Conservation (phyloP, 176 grass and related monocot genomes). For the Carex pumila region DNA sequence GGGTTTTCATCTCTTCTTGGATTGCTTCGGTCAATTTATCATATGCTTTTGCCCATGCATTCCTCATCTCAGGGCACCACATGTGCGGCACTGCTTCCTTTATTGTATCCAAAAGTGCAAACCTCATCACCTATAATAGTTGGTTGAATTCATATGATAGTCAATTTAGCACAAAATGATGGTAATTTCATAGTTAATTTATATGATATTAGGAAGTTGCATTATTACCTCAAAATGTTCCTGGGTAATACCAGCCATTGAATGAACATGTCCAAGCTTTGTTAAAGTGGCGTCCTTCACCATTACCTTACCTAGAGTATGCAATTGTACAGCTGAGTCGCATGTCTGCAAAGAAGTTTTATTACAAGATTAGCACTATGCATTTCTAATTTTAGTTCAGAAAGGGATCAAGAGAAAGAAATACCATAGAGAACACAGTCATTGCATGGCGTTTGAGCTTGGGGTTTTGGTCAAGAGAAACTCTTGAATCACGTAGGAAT, state of each 20-base stretch:
- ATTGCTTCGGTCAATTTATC: constrained; percentile 26
- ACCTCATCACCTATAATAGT: constrained; percentile 25
- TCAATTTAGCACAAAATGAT: background rate
- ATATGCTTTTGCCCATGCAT: constrained; percentile 35
- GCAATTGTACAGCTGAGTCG: constrained; percentile 28
- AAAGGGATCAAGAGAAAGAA: background rate
- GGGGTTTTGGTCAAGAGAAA: constrained; percentile 29
- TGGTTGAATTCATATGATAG: background rate
- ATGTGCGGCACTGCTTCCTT: constrained; percentile 33
- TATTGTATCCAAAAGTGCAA: constrained; percentile 35
- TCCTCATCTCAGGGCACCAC: constrained; percentile 42
- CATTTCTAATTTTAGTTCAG: background rate
- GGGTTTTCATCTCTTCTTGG: constrained; percentile 25
- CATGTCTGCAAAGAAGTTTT: constrained; percentile 24
- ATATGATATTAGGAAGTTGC: background rate
- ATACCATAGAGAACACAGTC: constrained; percentile 36
- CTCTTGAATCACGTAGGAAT: constrained; percentile 24
- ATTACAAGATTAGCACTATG: background rate
- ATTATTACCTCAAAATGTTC: constrained; percentile 37
- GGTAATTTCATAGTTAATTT: background rate
- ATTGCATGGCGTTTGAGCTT: constrained; percentile 38
- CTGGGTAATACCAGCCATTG: constrained; percentile 27
- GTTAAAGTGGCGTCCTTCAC: constrained; percentile 30
- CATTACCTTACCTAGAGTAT: constrained; percentile 29
- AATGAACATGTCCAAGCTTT: constrained; percentile 25